Percentiles rank a stretch among this genome's conserved stretches.
Conservation (phyloP, 2,329 filamentous ascomycete species). For the Xylariaceae sp. region DNA sequence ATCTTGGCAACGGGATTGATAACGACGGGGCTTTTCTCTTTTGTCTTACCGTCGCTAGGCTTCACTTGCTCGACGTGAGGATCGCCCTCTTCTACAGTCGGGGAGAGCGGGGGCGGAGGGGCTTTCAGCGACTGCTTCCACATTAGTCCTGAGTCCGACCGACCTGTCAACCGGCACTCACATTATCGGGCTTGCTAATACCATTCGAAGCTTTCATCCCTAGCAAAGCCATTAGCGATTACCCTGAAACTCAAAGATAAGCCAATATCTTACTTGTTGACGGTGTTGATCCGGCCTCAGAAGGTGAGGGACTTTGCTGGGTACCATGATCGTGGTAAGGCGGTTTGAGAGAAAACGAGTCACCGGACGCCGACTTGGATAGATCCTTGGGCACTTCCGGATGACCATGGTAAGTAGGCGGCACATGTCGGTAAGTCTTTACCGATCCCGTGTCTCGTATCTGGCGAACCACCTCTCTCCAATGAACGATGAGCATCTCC, state of each 20-base stretch:
- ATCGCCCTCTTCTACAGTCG: constrained; percentile 29
- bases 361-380: constrained; percentile 39
- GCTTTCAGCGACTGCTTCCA: constrained; percentile 8
- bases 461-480: constrained; percentile 58
- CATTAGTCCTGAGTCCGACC: constrained; percentile 19
- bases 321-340: constrained; percentile 31
- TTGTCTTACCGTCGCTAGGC: background rate
- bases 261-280: constrained; percentile 23
- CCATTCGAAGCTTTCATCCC: constrained; percentile 6
- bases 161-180: constrained; percentile 8
- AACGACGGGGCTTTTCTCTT: background rate
- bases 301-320: constrained; percentile 32
- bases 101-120: constrained; percentile 25
- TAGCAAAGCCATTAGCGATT: constrained; percentile 4
- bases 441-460: constrained; percentile 45
- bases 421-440: constrained; percentile 19
- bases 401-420: constrained; percentile 5
- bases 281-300: constrained; percentile 34
- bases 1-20: background rate
- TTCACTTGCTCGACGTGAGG: background rate
- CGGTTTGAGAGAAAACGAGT: constrained; percentile 36
- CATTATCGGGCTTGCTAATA: background rate
- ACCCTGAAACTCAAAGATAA: background rate
- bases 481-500: constrained; percentile 61
- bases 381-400: constrained; percentile 25